A percentile compares a stretch with the other conserved stretches of the same genome.
Evolutionary conservation across 2,329 filamentous ascomycete genomes (phyloP).

Genomic region (Fragosphaeria purpurea): DNA sequence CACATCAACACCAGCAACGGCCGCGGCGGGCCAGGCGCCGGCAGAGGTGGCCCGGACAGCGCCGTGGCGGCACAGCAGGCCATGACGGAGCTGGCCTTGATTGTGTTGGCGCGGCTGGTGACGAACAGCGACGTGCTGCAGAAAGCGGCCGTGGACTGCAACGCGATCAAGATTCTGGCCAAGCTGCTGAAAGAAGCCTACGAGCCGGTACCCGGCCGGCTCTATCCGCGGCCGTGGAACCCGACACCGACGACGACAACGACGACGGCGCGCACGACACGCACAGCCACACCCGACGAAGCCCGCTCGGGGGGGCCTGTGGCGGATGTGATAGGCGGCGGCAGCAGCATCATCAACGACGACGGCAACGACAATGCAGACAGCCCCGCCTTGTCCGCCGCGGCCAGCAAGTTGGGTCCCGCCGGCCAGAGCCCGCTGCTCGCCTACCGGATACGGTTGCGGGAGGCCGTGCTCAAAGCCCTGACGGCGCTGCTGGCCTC

Average conservation of each 20-base stretch:
- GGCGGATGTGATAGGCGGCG: constrained; percentile 2
- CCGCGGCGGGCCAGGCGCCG: too few relatives aligned
- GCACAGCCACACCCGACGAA: background rate
- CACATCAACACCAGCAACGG: too few relatives aligned
- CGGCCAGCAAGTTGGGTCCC: constrained; percentile 39
- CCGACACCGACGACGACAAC: constrained; percentile 16
- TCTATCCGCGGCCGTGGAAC: constrained; percentile 27
- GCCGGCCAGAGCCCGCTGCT: constrained; percentile 49
- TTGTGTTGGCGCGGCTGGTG: constrained; percentile 67
- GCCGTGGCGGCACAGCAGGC: constrained; percentile 30
- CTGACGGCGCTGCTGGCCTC: constrained; percentile 72
- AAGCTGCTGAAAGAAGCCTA: constrained; percentile 43
- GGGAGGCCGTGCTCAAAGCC: constrained; percentile 67
- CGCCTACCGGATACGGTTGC: constrained; percentile 62
- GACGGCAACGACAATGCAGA: background rate
- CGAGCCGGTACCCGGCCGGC: constrained; percentile 28
- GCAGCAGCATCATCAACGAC: background rate
- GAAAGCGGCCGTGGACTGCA: constrained; percentile 64
- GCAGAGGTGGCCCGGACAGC: too few relatives aligned
- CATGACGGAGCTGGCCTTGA: constrained; percentile 61
- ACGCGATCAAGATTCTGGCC: constrained; percentile 35
- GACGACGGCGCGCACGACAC: background rate
- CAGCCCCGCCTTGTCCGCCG: constrained; percentile 18
- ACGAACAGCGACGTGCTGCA: constrained; percentile 71
- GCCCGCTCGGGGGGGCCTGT: background rate